Evolutionary conservation across 306 rosid species (phyloP).

Genomic region (Ormosia semicastrata): DNA sequence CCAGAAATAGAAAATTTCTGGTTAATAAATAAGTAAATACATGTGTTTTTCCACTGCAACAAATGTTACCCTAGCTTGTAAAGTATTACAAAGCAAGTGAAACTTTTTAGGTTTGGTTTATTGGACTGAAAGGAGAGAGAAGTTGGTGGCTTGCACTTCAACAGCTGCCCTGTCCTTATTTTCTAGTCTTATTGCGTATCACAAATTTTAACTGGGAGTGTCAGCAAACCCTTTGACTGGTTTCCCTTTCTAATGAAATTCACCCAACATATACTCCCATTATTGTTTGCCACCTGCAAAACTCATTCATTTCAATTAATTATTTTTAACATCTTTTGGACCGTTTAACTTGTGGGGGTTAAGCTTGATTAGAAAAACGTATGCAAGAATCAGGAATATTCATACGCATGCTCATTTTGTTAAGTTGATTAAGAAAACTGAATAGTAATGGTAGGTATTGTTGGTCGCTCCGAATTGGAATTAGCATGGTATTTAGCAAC

Average conservation of each 20-base stretch:
- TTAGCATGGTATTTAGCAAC: constrained; percentile 23
- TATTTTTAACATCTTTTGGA: neutral
- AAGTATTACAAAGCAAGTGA: constrained; percentile 25
- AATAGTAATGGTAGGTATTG: constrained; percentile 34
- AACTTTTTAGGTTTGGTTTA: constrained; percentile 60
- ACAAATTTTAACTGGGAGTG: constrained; percentile 10
- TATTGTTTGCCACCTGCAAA: neutral
- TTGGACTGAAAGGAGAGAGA: neutral
- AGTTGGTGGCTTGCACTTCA: constrained; percentile 67
- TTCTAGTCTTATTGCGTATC: constrained; percentile 18
- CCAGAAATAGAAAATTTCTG: neutral
- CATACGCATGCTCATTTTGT: constrained; percentile 11
- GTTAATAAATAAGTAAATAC: neutral
- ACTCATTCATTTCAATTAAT: constrained; percentile 1
- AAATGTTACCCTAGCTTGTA: constrained; percentile 31
- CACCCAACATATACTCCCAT: constrained; percentile 29
- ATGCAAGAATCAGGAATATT: neutral
- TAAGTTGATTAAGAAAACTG: constrained; percentile 24
- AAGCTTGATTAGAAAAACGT: constrained; percentile 12
- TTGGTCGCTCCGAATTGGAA: constrained; percentile 24
- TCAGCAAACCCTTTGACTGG: neutral
- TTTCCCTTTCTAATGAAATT: constrained; percentile 22
- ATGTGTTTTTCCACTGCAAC: neutral
- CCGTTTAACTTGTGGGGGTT: constrained; percentile 11
- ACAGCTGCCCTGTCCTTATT: constrained; percentile 37